phyloP scores from a whole-genome alignment of 2,329 filamentous ascomycete genomes.

The Podosphaera xanthii region DNA sequence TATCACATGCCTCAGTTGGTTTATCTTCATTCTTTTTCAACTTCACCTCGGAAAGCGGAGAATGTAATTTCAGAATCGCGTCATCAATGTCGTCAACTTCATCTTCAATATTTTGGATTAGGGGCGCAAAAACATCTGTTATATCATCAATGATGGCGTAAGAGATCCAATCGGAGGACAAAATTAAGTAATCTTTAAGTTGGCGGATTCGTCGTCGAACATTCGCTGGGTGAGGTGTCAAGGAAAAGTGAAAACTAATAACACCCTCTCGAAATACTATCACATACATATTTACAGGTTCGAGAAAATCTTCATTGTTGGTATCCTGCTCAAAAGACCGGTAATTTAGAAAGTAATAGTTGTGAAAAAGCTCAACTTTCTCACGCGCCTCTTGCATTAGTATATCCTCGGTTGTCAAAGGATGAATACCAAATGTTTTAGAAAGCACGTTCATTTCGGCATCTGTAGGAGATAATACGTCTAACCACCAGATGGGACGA shows the following conservation, averaged over 20 bases:
- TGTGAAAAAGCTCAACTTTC: conserved; percentile 89
- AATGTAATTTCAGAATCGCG: conserved; percentile 63
- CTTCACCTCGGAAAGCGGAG: conserved; percentile 22
- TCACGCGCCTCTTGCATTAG: conserved; percentile 93
- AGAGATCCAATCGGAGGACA: conserved; percentile 93
- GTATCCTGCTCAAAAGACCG: conserved; percentile 91
- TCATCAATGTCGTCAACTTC: conserved; percentile 97
- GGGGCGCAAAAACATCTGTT: conserved; percentile 80
- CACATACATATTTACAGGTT: conserved; percentile 93
- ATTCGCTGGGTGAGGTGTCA: conserved; percentile 87
- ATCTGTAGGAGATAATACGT: conserved; percentile 76
- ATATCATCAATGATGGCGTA: conserved; percentile 98
- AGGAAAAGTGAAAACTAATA: conserved; percentile 90
- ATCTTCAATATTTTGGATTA: conserved; percentile 83
- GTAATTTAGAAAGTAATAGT: conserved; percentile 98
- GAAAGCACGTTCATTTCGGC: conserved; percentile 86
- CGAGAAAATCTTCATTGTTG: conserved; percentile 70
- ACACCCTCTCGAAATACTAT: conserved; percentile 92
- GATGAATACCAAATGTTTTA: conserved; percentile 88
- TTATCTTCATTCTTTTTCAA: conserved; percentile 23
- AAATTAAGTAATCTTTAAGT: conserved; percentile 74
- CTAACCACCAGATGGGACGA: conserved; percentile 89
- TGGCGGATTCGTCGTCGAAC: conserved; percentile 85
- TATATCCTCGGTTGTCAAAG: conserved; percentile 86
- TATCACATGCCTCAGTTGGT: conserved; percentile 21